Evolutionary conservation across 1,284 basidiomycete species (phyloP).

Genomic region (Marasmius tenuissimus): DNA sequence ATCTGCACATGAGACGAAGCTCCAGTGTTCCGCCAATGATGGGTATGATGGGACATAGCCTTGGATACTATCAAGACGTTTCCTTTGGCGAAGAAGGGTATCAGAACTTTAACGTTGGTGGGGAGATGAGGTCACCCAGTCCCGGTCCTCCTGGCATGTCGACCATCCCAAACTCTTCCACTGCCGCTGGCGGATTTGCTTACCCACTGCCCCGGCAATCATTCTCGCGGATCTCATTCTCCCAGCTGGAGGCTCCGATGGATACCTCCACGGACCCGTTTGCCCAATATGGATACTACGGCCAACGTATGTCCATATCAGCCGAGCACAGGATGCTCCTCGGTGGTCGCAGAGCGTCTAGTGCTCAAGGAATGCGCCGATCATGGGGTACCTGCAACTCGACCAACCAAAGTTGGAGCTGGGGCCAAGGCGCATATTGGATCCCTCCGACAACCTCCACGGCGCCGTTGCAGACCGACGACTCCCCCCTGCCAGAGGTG

Average conservation of each 20-base stretch:
- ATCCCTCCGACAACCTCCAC: slow-evolving; percentile 20
- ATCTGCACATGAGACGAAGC: background rate
- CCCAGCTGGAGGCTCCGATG: background rate
- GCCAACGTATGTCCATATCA: slow-evolving; percentile 37
- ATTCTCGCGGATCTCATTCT: background rate
- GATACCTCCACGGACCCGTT: slow-evolving; percentile 4
- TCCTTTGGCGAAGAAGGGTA: background rate
- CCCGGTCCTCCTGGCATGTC: background rate
- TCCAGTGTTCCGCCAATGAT: background rate
- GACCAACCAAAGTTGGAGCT: slow-evolving; percentile 11
- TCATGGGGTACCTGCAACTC: slow-evolving; percentile 23
- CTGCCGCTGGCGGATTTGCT: background rate
- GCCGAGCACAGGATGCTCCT: slow-evolving; percentile 36
- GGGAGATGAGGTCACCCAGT: background rate
- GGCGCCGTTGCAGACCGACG: slow-evolving; percentile 34
- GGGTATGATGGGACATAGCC: background rate
- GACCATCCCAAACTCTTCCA: background rate
- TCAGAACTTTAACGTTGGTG: background rate
- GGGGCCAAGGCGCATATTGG: slow-evolving; percentile 12
- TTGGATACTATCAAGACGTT: background rate
- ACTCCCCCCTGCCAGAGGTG: slow-evolving; percentile 51
- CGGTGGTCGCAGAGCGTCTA: slow-evolving; percentile 32
- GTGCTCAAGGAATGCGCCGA: slow-evolving; percentile 28
- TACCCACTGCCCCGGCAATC: background rate
- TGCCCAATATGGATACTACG: slow-evolving; percentile 35